Base-by-base conservation (phyloP, 2,329 filamentous ascomycete genomes). In the Aureobasidium sp. region DNA sequence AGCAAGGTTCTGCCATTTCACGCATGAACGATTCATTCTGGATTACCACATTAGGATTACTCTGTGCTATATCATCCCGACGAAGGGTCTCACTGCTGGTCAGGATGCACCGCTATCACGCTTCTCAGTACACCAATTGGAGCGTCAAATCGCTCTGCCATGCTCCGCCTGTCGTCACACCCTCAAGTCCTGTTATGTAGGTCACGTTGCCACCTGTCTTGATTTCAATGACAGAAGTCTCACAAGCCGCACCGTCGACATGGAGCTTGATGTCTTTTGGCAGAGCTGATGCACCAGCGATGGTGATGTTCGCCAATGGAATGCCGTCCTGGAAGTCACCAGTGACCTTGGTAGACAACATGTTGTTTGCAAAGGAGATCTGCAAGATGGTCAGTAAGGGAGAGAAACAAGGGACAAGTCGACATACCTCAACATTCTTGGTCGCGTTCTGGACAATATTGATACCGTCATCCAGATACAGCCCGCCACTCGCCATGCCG, bases 401-500 rank as follows among this genome's bases (percentile, higher is more conserved):
- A 20, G 20, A 34, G 9, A 20, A 13, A 34, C 1, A 39, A 20
- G 20, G 12, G 24, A 20, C 3, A 9, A 37, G 7, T 43, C 0
- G 13, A 62, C 65, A 53, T 48, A 66, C 65, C 36, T 61, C 43
- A 17, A 70, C 53, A 44, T 65, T 65, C 64, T 68, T 70, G 4
- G 69, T 70, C 4, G 66, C 65, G n/a, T 66, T 66, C 52, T 65
- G 69, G 13, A 63, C 63, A 1, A 70, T 59, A 43, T 59, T 65
- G n/a, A 67, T 65, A 7, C 69, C 69, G 37, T 71, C 68, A 50
- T 71, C 69, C 2, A 71, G 63, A 39, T 67, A 71, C 36, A 71
- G 51, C 26, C 64, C 62, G 9, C 67, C 67, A 10, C 59, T 55
- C 0, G 67, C 68, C 32, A 61, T 43, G 1, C 65, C 67, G 34